Percentiles rank a stretch among this genome's conserved stretches.
These are phyloP conservation scores for Boletales sp. DNA, from an alignment of 768 basidiomycete genomes.

Conservation along the genomic window DNA sequence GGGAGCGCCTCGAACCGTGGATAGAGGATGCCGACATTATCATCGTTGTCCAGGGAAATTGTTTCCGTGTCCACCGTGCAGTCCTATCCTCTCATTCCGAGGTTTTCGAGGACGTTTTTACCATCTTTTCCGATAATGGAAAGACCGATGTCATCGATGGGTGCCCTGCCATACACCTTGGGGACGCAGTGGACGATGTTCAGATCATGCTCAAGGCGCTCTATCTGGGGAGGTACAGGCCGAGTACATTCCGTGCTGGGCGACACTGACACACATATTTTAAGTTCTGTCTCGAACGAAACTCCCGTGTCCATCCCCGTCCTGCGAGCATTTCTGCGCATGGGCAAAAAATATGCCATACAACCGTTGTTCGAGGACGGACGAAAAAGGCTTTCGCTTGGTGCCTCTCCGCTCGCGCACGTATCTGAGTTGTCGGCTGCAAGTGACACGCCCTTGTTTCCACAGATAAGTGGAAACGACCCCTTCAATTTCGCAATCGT, in stretches of 20 bases:
- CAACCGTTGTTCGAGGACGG: slow-evolving; percentile 10
- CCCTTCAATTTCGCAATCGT: slow-evolving; percentile 11
- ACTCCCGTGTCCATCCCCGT: slow-evolving; percentile 10
- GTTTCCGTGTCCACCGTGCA: no score
- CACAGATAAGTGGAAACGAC: slow-evolving; percentile 6
- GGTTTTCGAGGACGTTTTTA: no score
- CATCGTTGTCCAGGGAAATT: no score
- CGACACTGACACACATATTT: neutral
- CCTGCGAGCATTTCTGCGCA: slow-evolving; percentile 7
- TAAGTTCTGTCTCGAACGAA: slow-evolving; percentile 6
- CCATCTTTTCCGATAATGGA: no score
- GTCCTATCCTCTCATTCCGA: no score
- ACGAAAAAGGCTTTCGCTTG: slow-evolving; percentile 1
- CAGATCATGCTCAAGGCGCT: slow-evolving; percentile 12
- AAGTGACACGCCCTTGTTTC: neutral
- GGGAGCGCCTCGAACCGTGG: no score
- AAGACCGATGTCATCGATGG: slow-evolving; percentile 7
- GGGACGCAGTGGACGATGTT: slow-evolving; percentile 13
- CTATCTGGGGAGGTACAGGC: slow-evolving; percentile 2
- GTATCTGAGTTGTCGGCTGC: neutral
- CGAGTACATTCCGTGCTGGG: neutral
- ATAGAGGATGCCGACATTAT: no score
- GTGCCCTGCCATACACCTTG: slow-evolving; percentile 19
- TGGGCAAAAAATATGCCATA: slow-evolving; percentile 15
- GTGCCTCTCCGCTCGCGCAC: neutral